Percentiles rank a stretch among this genome's conserved stretches.
Conservation (phyloP, 305 asterid genomes). For the Solanum hybrid region DNA sequence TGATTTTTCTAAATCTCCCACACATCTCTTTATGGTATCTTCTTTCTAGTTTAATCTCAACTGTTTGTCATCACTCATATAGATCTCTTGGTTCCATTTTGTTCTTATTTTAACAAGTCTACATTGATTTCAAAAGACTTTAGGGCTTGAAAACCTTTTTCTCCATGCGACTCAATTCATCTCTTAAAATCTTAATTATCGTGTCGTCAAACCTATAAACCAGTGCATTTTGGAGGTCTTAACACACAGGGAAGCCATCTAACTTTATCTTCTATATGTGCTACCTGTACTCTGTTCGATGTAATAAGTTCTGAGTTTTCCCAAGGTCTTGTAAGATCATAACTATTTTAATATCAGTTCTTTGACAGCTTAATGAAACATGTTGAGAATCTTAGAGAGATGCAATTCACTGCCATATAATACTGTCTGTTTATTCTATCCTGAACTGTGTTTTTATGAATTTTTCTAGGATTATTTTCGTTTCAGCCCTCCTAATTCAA, state of each 20-base stretch:
- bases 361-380: too few relatives aligned
- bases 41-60: not conserved
- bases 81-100: not conserved
- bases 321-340: too few relatives aligned
- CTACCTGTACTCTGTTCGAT: not conserved
- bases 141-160: not conserved
- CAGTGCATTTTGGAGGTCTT: not conserved
- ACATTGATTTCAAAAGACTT: not conserved
- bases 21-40: not conserved
- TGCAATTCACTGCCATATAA: too few relatives aligned
- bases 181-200: not conserved
- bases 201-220: not conserved
- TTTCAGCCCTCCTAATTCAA: not conserved
- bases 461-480: not conserved
- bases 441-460: not conserved
- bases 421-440: too few relatives aligned
- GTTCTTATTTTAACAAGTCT: not conserved
- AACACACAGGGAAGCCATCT: not conserved
- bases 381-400: too few relatives aligned
- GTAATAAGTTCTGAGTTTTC: too few relatives aligned
- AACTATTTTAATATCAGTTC: too few relatives aligned
- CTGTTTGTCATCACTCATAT: not conserved
- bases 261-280: not conserved
- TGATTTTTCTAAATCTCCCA: not conserved
- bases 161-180: not conserved